Conservation (phyloP, 2,329 filamentous ascomycete genomes). For the Calonectria fujianensis region DNA sequence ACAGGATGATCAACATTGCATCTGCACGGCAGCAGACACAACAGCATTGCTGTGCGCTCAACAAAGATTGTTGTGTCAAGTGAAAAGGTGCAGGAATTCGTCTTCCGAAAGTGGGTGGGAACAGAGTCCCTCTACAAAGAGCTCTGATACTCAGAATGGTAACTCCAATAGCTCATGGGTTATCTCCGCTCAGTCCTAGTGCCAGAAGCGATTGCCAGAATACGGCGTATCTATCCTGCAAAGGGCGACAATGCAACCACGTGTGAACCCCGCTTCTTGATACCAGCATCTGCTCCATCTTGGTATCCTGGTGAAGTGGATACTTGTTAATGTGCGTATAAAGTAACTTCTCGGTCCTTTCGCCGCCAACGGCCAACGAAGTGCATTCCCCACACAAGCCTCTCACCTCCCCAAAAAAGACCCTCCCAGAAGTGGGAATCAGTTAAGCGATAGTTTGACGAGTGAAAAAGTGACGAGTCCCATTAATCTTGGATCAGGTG, state of each 20-base stretch:
- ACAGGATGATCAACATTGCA: not conserved
- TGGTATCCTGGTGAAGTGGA: slow-evolving; percentile 1
- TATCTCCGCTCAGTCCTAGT: too few species aligned
- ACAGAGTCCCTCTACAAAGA: not conserved
- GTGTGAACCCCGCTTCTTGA: not conserved
- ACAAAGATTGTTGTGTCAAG: not conserved
- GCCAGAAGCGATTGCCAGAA: too few species aligned
- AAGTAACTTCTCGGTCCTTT: not conserved
- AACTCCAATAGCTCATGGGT: too few species aligned
- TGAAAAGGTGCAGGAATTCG: not conserved
- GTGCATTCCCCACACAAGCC: not conserved
- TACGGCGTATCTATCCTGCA: not conserved
- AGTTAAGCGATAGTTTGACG: not conserved
- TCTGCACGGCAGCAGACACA: not conserved
- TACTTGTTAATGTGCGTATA: not conserved
- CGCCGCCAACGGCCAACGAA: too few species aligned
- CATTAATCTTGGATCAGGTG: not conserved
- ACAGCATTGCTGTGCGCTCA: not conserved
- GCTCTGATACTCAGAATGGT: not conserved
- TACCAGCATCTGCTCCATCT: not conserved
- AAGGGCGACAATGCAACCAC: too few species aligned
- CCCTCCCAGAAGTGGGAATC: too few species aligned
- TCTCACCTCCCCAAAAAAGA: not conserved
- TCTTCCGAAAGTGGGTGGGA: not conserved
- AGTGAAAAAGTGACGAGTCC: not conserved